phyloP scores from a whole-genome alignment of 2,329 filamentous ascomycete species.

The Ramularia collo-cygni region DNA sequence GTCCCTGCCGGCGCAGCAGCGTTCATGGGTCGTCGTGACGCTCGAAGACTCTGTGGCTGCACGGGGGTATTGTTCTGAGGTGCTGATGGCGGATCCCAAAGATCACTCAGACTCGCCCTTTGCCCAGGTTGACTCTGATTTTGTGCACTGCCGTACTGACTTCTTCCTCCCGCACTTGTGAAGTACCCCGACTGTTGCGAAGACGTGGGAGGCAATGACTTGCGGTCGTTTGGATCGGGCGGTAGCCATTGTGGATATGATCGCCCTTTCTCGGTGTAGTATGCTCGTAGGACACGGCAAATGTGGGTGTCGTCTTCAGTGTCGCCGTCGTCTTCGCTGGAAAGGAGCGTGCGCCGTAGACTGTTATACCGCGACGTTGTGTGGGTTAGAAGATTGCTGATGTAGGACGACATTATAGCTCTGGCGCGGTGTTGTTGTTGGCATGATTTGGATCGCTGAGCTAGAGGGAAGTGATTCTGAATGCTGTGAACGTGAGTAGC shows the following conservation, averaged over 20 bases:
- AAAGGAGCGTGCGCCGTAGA: slow-evolving; percentile 59
- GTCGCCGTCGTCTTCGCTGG: slow-evolving; percentile 50
- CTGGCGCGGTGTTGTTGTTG: background rate
- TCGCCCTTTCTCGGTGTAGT: slow-evolving; percentile 84
- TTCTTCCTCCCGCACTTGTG: slow-evolving; percentile 29
- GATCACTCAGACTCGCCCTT: slow-evolving; percentile 49
- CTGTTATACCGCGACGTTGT: slow-evolving; percentile 53
- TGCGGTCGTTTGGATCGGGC: slow-evolving; percentile 67
- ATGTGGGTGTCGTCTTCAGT: slow-evolving; percentile 86
- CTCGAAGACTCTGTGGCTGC: slow-evolving; percentile 39
- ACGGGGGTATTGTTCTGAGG: slow-evolving; percentile 32
- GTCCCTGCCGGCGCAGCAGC: slow-evolving; percentile 11
- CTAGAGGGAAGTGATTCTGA: too few species aligned
- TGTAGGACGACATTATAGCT: slow-evolving; percentile 67
- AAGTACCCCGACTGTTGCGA: slow-evolving; percentile 25
- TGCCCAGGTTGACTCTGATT: slow-evolving; percentile 30
- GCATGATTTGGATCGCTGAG: too few species aligned
- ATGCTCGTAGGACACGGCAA: slow-evolving; percentile 82
- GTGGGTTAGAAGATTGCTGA: slow-evolving; percentile 61
- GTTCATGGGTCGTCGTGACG: slow-evolving; percentile 19
- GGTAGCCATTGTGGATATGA: slow-evolving; percentile 82
- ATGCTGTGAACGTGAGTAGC: too few species aligned
- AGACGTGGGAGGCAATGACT: slow-evolving; percentile 32
- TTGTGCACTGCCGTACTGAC: slow-evolving; percentile 14
- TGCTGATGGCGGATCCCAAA: slow-evolving; percentile 46